Conservation (phyloP, 2,329 filamentous ascomycete genomes). For the Trichoderma semiorbis region DNA sequence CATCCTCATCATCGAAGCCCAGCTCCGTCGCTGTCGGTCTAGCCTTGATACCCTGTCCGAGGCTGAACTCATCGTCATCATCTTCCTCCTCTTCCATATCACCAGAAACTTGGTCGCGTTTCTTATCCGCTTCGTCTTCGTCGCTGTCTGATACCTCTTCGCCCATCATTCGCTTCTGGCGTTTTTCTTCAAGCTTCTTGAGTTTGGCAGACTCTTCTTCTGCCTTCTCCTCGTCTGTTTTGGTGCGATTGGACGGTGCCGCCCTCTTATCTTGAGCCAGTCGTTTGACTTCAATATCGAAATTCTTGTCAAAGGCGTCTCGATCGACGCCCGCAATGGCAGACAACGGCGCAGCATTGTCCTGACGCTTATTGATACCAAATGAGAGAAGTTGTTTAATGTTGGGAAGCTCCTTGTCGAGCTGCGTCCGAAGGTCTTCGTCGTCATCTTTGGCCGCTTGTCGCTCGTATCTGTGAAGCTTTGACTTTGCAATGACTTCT, state of each 20-base stretch:
- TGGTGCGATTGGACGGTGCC: constrained; percentile 79
- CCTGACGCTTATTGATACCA: constrained; percentile 35
- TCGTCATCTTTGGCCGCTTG: constrained; percentile 92
- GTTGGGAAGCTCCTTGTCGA: constrained; percentile 78
- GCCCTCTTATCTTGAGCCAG: constrained; percentile 82
- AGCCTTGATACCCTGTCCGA: constrained; percentile 57
- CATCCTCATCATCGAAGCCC: constrained; percentile 88
- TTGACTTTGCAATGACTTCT: constrained; percentile 96
- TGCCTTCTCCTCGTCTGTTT: constrained; percentile 83
- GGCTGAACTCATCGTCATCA: constrained; percentile 51
- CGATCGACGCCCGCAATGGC: constrained; percentile 56
- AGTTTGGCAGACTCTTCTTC: constrained; percentile 74
- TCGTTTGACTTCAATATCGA: constrained; percentile 78
- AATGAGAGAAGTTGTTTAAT: constrained; percentile 69
- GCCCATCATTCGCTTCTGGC: constrained; percentile 82
- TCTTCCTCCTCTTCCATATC: constrained; percentile 42
- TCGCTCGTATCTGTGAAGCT: constrained; percentile 89
- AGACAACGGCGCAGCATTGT: constrained; percentile 24
- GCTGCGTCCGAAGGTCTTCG: constrained; percentile 75
- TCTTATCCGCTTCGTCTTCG: constrained; percentile 45
- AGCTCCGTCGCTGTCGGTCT: constrained; percentile 58
- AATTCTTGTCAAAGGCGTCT: constrained; percentile 74
- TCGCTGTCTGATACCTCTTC: constrained; percentile 68
- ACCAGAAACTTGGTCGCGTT: constrained; percentile 33
- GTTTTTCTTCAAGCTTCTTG: constrained; percentile 77